Conservation (phyloP, 768 basidiomycete species). For the Serendipita vermifera region DNA sequence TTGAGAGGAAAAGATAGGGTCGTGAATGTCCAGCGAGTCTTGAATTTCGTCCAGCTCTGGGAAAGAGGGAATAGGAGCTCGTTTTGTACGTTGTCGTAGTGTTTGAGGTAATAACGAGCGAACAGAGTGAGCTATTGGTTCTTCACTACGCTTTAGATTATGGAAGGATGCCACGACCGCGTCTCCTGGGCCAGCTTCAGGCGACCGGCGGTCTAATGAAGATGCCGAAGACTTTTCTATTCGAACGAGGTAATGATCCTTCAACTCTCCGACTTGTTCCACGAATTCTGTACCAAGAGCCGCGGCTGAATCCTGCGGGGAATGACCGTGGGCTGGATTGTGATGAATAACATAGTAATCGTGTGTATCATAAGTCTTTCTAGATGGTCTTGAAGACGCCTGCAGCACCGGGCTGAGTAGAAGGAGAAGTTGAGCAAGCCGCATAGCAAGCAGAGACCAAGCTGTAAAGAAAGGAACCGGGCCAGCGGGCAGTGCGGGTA, state of each 20-base stretch:
- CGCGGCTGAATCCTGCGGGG: slow-evolving; percentile 19
- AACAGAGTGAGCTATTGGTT: slow-evolving; percentile 1
- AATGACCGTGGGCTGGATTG: slow-evolving; percentile 15
- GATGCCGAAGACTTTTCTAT: slow-evolving; percentile 13
- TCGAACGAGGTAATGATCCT: slow-evolving; percentile 31
- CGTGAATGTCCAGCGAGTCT: slow-evolving; percentile 25
- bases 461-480: too few species aligned
- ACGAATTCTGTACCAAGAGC: slow-evolving; percentile 31
- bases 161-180: too few species aligned
- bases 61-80: slow-evolving; percentile 10
- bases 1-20: slow-evolving; percentile 32
- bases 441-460: too few species aligned
- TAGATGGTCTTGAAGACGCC: slow-evolving; percentile 8
- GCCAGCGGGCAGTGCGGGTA: too few species aligned
- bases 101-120: slow-evolving; percentile 14
- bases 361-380: slow-evolving; percentile 29
- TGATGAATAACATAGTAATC: slow-evolving; percentile 27
- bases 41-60: slow-evolving; percentile 17
- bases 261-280: slow-evolving; percentile 34
- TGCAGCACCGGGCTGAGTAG: neutral
- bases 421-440: neutral
- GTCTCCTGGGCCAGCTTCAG: too few species aligned
- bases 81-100: slow-evolving; percentile 15
- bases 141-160: too few species aligned
- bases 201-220: neutral